Evolutionary conservation across 2,329 filamentous ascomycete genomes (phyloP), one percentile per base, ranked within the genome.

Genomic region (Talaromyces sp.): DNA sequence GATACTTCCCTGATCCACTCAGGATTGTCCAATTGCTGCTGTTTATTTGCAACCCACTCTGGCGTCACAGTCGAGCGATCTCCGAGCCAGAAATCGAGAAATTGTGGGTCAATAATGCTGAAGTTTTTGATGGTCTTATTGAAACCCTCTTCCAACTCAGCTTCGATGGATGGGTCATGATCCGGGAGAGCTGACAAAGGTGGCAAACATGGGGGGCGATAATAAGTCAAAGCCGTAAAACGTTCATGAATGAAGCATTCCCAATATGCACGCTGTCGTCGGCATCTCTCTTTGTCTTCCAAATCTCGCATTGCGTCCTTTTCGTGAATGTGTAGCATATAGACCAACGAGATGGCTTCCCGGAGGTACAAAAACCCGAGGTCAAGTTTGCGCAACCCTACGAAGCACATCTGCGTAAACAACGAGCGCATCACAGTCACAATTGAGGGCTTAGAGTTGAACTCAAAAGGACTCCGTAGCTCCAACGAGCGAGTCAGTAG

Each of bases 211-310:
- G 77, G 74, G n/a, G 73, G 76, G 5, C 80, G 80, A 50, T 83
- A 83, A 45, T 83, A 80, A 3, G 82, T 75, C 31, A 86, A 81
- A 39, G 82, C 81, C n/a, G 84, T 70, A 69, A 86, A 86, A 16
- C 85, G 80, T 70, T 86, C 84, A 66, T 86, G 83, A 37, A 86
- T 83, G 68, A 82, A 86, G 13, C 79, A 80, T 67, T 84, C 80
- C 83, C 84, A 86, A 70, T 86, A 85, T 0, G 85, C 72, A 3
- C 84, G 77, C 67, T 84, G 82, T 58, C 81, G 71, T 58, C 77
- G 74, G 27, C 79, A 76, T 27, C 77, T 72, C 61, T 82, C 79
- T 2, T 76, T 68, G 3, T 70, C 69, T 5, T 72, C 67, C 0
- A 82, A 66, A 0, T 67, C 68, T 5, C 67, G 67, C 65, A 77